Evolutionary conservation across 1,139 yeast genomes (phyloP).

Genomic region (Scheffersomyces titani): DNA sequence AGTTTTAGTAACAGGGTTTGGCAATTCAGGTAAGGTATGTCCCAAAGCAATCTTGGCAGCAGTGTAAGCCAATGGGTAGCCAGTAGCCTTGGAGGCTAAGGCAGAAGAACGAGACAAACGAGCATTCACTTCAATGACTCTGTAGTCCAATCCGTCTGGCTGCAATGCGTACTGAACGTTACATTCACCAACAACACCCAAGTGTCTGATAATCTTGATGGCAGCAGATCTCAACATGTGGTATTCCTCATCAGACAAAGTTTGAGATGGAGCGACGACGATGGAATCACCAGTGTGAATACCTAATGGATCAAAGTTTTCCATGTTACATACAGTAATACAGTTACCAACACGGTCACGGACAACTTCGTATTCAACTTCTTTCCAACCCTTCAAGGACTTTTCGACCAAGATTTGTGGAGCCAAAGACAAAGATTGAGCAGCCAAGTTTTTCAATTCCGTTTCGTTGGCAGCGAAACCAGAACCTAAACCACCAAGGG

Average conservation of each 20-base stretch:
- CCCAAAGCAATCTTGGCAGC: conserved; percentile 98
- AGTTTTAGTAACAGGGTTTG: conserved; percentile 94
- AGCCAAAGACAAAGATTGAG: conserved; percentile 84
- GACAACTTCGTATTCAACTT: conserved; percentile 97
- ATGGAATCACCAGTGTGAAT: conserved; percentile 99
- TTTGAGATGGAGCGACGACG: conserved; percentile 98
- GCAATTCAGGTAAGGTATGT: conserved; percentile 90
- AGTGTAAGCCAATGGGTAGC: conserved; percentile 96
- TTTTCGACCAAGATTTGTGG: conserved; percentile 97
- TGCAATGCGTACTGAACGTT: conserved; percentile 96
- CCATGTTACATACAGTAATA: conserved; percentile 99
- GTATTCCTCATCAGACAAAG: conserved; percentile 93
- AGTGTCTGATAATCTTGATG: conserved; percentile 92
- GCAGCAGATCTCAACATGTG: conserved; percentile 98
- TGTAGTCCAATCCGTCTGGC: conserved; percentile 91
- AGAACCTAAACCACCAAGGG: conserved; percentile 97
- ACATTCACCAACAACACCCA: conserved; percentile 99
- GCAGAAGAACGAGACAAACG: conserved; percentile 97
- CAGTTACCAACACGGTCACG: conserved; percentile 96
- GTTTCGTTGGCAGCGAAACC: conserved; percentile 87
- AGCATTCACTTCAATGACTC: conserved; percentile 97
- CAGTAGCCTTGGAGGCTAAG: conserved; percentile 97
- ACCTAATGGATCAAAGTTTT: conserved; percentile 97
- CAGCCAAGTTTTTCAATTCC: conserved; percentile 82
- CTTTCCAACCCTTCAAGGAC: conserved; percentile 98